Base-by-base conservation (phyloP, 2,329 filamentous ascomycete species). In the Blumeriella jaapii region DNA sequence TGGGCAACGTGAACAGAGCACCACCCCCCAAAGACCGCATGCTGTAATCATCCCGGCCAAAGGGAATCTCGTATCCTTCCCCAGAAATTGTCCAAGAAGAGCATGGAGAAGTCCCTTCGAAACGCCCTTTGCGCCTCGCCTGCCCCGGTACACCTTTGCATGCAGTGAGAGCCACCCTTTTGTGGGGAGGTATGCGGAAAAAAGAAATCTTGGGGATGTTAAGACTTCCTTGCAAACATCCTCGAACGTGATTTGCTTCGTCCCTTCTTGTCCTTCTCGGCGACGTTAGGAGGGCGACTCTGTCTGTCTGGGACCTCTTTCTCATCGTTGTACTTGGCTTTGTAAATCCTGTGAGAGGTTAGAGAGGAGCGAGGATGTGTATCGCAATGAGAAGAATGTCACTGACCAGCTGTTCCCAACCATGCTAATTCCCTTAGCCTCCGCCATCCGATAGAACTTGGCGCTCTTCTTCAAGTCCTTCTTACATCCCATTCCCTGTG, bases 401-500 rank as follows among this genome's bases (percentile, higher is more conserved):
- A 71, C 83, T 56, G 68, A 94, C 89, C 91, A 98, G 66, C 86
- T 95, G 58, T 96, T 96, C 36, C 91, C 91, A 38, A 94, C 81
- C 86, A 96, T 96, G 59, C 77, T 93, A 68, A 95, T 87, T 5
- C 91, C 91, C 61, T 91, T 91, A 15, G 80, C 77, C 57, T 94
- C 91, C 5, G 91, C 91, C 64, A 79, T 70, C 14, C 91, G 78
- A 58, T 96, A 96, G 52, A 91, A 85, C 42, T 75, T 82, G 40
- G 91, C 89, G 31, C 84, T 89, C 62, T 87, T 95, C 65, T 86
- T 95, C 55, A 95, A 65, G 55, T 96, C 83, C 61, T 96, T 98
- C 67, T 91, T 94, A 57, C 83, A 93, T 4, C 91, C 91, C 34
- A 94, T 67, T 6, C 87, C 91, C 56, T 96, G 78, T 1, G 86